Percentiles rank a stretch among this genome's conserved stretches.
Evolutionary conservation across 352 stramenopile genomes (phyloP).

Genomic region (Pythium insidiosum): DNA sequence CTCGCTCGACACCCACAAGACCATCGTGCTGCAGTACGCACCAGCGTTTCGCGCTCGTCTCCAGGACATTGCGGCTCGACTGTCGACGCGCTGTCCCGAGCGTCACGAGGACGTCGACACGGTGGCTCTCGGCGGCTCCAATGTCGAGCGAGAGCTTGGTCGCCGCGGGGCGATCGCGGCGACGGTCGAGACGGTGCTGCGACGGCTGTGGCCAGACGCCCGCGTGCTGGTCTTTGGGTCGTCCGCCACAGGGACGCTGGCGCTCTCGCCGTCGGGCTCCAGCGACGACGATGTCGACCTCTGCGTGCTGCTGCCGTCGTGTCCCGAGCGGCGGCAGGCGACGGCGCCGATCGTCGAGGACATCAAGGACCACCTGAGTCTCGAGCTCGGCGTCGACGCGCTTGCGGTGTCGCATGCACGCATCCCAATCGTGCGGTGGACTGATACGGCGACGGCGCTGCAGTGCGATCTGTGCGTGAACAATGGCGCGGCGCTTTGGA

Average conservation of each 20-base stretch:
- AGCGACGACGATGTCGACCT: conserved; percentile 57
- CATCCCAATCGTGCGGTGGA: conserved; percentile 62
- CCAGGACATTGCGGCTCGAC: neutral
- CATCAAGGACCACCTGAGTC: conserved; percentile 54
- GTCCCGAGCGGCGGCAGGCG: conserved; percentile 31
- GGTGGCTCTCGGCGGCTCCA: neutral
- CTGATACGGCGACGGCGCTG: conserved; percentile 25
- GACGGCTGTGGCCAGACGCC: conserved; percentile 59
- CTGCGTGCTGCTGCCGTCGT: conserved; percentile 58
- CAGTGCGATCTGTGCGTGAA: conserved; percentile 76
- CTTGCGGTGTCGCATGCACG: conserved; percentile 40
- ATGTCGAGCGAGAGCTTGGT: conserved; percentile 12
- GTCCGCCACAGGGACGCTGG: conserved; percentile 38
- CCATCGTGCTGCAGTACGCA: conserved; percentile 26
- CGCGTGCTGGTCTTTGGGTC: conserved; percentile 63
- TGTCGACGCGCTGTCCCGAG: neutral
- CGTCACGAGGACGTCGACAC: neutral
- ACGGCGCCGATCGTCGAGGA: conserved; percentile 43
- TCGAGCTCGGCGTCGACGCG: conserved; percentile 27
- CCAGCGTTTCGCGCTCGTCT: conserved; percentile 6
- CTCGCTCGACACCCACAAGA: conserved; percentile 21
- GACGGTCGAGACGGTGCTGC: conserved; percentile 33
- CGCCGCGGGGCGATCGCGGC: conserved; percentile 20
- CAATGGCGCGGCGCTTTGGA: conserved; percentile 76
- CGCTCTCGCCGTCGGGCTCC: neutral